phyloP scores from a whole-genome alignment of 441 rosid species.

The Erodium texanum region DNA sequence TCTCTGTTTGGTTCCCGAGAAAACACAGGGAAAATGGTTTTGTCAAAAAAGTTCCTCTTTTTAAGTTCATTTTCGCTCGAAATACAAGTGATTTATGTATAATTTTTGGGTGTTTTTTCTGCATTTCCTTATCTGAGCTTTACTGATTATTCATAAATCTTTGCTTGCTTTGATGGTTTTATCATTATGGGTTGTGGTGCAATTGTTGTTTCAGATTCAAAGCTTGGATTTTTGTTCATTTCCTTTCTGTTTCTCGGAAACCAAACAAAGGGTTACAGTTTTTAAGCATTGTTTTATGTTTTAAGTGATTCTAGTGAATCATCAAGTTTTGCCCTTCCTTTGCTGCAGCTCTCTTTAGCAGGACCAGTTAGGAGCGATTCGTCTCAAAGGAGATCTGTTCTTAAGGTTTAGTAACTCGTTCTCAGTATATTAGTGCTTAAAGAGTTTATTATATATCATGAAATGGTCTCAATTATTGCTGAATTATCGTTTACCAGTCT shows the following conservation, averaged over 20 bases:
- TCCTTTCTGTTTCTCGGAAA: too few relatives aligned
- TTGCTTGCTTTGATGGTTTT: too few relatives aligned
- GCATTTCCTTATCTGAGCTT: too few relatives aligned
- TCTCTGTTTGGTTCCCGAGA: too few relatives aligned
- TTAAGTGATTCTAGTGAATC: neutral
- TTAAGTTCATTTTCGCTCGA: too few relatives aligned
- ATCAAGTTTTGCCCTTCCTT: neutral
- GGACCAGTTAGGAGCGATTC: constrained; percentile 39
- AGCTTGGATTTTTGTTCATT: neutral
- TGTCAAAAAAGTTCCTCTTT: too few relatives aligned
- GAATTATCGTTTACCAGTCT: neutral
- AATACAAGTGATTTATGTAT: too few relatives aligned
- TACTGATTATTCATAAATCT: too few relatives aligned
- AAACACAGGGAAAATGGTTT: too few relatives aligned
- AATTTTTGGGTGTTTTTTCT: too few relatives aligned
- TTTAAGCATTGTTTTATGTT: neutral
- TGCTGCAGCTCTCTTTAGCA: constrained; percentile 35
- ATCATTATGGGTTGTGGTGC: too few relatives aligned
- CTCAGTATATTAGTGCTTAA: too few relatives aligned
- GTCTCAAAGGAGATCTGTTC: constrained; percentile 33
- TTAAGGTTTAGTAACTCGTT: constrained; percentile 33
- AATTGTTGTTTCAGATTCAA: neutral
- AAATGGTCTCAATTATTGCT: neutral
- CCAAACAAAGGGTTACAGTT: neutral
- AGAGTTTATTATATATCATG: neutral